phyloP scores from a whole-genome alignment of 2,329 filamentous ascomycete species.

The Dryadomyces quercivorus region DNA sequence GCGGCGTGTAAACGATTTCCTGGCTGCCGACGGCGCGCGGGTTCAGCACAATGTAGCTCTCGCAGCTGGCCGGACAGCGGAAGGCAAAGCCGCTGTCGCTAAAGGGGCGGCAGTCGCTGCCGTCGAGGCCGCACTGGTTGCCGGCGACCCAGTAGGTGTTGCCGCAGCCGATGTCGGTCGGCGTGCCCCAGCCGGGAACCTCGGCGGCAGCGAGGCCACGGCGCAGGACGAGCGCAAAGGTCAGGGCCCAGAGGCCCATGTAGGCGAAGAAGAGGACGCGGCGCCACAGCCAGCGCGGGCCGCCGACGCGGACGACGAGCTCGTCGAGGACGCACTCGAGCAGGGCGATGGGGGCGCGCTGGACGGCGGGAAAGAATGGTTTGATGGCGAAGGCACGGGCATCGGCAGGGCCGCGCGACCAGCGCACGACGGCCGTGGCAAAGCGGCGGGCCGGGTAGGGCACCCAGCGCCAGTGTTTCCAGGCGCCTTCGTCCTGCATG shows the following conservation, averaged over 20 bases:
- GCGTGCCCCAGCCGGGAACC: slow-evolving; percentile 55
- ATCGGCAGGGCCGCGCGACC: slow-evolving; percentile 44
- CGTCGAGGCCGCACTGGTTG: slow-evolving; percentile 64
- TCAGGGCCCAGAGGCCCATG: slow-evolving; percentile 54
- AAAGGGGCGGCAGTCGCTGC: slow-evolving; percentile 64
- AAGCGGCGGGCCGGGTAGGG: slow-evolving; percentile 41
- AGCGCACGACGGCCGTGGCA: slow-evolving; percentile 28
- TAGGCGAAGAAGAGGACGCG: slow-evolving; percentile 46
- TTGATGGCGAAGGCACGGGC: slow-evolving; percentile 39
- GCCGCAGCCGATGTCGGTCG: slow-evolving; percentile 53
- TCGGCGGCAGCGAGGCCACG: slow-evolving; percentile 46
- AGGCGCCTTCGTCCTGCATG: slow-evolving; percentile 39
- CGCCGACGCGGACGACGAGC: slow-evolving; percentile 23
- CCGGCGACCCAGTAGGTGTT: slow-evolving; percentile 58
- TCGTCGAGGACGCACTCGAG: slow-evolving; percentile 46
- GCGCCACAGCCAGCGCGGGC: slow-evolving; percentile 34
- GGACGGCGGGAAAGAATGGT: slow-evolving; percentile 52
- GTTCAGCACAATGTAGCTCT: slow-evolving; percentile 52
- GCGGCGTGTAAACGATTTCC: slow-evolving; percentile 48
- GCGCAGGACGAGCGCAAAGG: slow-evolving; percentile 57
- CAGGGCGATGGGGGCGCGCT: slow-evolving; percentile 52
- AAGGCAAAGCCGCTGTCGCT: slow-evolving; percentile 58
- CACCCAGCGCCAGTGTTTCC: slow-evolving; percentile 45
- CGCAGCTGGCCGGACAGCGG: slow-evolving; percentile 62
- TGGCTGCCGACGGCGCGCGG: slow-evolving; percentile 63